A percentile compares a stretch with the other conserved stretches of the same genome.
Evolutionary conservation across 148 eudicot genomes (phyloP).

Genomic region (Chenopodium suecicum): DNA sequence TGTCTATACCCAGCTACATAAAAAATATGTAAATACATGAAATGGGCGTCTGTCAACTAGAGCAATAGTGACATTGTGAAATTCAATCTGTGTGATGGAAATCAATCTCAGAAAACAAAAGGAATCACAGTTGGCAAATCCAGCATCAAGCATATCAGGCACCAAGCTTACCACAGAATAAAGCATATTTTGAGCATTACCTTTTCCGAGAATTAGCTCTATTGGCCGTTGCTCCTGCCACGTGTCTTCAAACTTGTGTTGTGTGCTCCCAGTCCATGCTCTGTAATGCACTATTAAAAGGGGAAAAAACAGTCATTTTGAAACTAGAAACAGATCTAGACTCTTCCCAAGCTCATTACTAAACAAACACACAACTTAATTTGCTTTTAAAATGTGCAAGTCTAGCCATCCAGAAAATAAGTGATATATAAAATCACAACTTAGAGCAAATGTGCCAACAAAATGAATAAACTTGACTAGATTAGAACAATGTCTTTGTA

Average conservation of each 20-base stretch:
- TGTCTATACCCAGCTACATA: too few species aligned
- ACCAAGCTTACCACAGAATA: not conserved
- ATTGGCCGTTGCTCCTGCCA: slow-evolving; percentile 89
- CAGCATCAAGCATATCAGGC: not conserved
- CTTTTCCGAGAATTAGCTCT: slow-evolving; percentile 90
- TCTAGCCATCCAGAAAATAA: not conserved
- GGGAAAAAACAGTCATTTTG: slow-evolving; percentile 3
- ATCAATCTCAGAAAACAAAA: not conserved
- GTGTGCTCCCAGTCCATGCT: slow-evolving; percentile 92
- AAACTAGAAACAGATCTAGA: not conserved
- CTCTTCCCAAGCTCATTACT: not conserved
- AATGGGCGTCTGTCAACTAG: too few species aligned
- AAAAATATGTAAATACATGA: too few species aligned
- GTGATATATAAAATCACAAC: not conserved
- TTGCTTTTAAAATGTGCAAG: not conserved
- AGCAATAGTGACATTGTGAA: too few species aligned
- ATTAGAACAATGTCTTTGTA: too few species aligned
- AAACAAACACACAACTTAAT: not conserved
- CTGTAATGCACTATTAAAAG: slow-evolving; percentile 72
- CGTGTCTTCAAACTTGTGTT: slow-evolving; percentile 95
- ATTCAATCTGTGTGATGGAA: not conserved
- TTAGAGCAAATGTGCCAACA: not conserved
- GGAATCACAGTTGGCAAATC: not conserved
- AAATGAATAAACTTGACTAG: too few species aligned
- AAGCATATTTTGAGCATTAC: slow-evolving; percentile 26